A percentile compares a stretch with the other conserved stretches of the same genome.
Conservation (phyloP, 768 basidiomycete genomes). For the Russula emetica region DNA sequence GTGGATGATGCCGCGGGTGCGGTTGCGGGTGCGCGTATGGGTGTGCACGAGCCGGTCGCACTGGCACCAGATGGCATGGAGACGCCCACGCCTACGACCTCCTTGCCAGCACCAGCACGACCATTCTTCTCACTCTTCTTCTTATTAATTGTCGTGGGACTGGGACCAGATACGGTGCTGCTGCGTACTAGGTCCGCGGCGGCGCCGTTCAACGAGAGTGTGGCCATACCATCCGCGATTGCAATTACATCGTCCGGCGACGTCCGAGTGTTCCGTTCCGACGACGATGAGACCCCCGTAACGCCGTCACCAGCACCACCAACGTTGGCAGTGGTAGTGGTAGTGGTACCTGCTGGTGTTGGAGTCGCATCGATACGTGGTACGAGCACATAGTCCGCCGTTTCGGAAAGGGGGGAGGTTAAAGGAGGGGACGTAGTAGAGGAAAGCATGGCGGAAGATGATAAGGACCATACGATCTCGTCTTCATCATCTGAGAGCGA, state of each 20-base stretch:
- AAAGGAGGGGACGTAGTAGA: background rate
- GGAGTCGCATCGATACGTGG: constrained; percentile 51
- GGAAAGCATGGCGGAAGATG: constrained; percentile 19
- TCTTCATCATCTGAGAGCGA: constrained; percentile 26
- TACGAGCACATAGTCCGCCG: constrained; percentile 33
- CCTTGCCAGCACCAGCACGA: background rate
- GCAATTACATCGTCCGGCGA: too few relatives aligned
- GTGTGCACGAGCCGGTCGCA: background rate
- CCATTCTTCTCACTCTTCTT: background rate
- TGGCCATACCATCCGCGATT: constrained; percentile 4
- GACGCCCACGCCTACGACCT: background rate
- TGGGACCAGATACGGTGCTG: background rate
- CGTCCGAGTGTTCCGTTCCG: too few relatives aligned
- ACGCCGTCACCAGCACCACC: too few relatives aligned
- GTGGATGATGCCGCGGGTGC: background rate
- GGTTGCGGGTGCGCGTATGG: background rate
- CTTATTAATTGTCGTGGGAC: background rate
- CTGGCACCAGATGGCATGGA: background rate
- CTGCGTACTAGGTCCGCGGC: too few relatives aligned
- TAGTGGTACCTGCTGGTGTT: constrained; percentile 50
- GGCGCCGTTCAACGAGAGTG: constrained; percentile 3
- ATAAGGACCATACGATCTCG: constrained; percentile 28
- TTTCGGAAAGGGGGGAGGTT: constrained; percentile 30
- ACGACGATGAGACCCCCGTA: too few relatives aligned
- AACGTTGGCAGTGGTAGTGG: background rate